Evolutionary conservation across 768 basidiomycete genomes (phyloP), one percentile per base, ranked within the genome.

Genomic region (Amanita exitialis): DNA sequence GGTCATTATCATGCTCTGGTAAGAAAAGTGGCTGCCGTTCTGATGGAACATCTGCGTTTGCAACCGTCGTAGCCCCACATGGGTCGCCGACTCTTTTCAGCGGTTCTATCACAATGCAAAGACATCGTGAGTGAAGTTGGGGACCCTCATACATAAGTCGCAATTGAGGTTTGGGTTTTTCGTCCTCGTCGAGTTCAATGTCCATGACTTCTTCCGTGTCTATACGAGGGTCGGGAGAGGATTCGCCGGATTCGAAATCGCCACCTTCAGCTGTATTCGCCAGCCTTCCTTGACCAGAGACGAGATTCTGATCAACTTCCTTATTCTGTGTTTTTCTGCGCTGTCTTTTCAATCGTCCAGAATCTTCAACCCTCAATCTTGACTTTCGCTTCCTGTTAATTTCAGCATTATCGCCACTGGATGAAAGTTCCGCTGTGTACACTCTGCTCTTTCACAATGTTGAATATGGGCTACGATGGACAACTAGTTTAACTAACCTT

Each of bases 81-180:
- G 32, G 59, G 56, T 3, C 64, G 56, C 32, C 71, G 75, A 35
- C n/a, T 34, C 80, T 60, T 12, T 77, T 66, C 3, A 80, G 89
- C 13, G 90, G 90, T 61, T 92, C 90, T 13, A 90, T 80, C 20
- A 92, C 83, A 32, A 92, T 74, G 60, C 86, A 89, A 15, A 92
- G 74, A 62, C 85, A 89, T 49, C 79, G 77, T 0, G 81, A 83
- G 52, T 78, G 76, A 44, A 90, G 80, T 47, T 66, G 73, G 63
- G 89, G 89, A 10, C 85, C 83, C 57, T 77, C 75, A 56, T 86
- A 91, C 49, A 64, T 75, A 32, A 91, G 73, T 49, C 77, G 73
- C 30, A 90, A 66, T 27, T 74, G 56, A 5, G 85, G 82, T 59
- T 90, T 86, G 10, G 83, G 86, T 58, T 91, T 90, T 57, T 83